A percentile compares a stretch with the other conserved stretches of the same genome.
phyloP scores from a whole-genome alignment of 176 grass and related monocot species.

The Phragmites australis region DNA sequence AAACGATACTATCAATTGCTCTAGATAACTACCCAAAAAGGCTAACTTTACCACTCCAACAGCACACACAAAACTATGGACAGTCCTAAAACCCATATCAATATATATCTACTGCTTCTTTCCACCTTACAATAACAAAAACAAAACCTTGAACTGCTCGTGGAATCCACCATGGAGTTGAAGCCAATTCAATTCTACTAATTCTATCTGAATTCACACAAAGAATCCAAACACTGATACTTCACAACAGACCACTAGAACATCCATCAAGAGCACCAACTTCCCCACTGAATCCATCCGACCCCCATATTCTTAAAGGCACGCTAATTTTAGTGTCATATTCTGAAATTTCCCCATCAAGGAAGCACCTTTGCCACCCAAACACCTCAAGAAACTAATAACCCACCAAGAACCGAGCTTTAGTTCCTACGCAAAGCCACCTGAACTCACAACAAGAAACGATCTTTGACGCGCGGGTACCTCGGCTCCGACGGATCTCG shows the following conservation, averaged over 20 bases:
- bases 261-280: background rate
- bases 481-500: slow-evolving; percentile 39
- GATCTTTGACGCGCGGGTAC: slow-evolving; percentile 9
- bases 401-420: background rate
- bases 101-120: background rate
- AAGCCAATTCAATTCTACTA: slow-evolving; percentile 5
- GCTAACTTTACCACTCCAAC: background rate
- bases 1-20: background rate
- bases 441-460: slow-evolving; percentile 37
- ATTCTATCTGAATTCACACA: background rate
- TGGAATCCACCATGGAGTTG: background rate
- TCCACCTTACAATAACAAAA: background rate
- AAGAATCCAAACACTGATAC: background rate
- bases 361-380: background rate
- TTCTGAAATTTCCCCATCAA: too few species aligned
- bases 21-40: background rate
- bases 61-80: background rate
- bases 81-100: background rate
- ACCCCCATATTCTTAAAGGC: too few species aligned
- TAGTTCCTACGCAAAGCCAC: background rate
- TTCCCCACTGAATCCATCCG: slow-evolving; percentile 20
- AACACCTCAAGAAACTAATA: background rate
- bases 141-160: background rate
- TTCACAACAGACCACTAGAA: background rate
- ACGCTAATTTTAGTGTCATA: too few species aligned